Evolutionary conservation across 2,329 filamentous ascomycete species (phyloP).

Genomic region (Arthroderma sp.): DNA sequence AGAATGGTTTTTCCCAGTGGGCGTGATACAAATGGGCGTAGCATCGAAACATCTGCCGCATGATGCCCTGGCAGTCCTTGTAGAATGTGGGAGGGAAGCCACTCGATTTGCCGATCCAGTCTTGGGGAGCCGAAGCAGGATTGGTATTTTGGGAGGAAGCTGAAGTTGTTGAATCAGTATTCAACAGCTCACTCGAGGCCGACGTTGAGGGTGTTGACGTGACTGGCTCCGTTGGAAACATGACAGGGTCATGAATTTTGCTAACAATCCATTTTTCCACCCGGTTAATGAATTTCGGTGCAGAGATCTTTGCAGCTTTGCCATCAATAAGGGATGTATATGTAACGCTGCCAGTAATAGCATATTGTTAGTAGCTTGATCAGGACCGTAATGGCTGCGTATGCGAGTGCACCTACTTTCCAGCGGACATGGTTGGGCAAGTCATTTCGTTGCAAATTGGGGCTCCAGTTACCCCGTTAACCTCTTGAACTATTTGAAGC

Average conservation of each 20-base stretch:
- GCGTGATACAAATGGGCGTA: slow-evolving; percentile 98
- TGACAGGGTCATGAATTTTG: slow-evolving; percentile 78
- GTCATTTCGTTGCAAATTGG: slow-evolving; percentile 71
- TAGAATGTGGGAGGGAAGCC: slow-evolving; percentile 87
- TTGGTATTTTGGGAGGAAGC: slow-evolving; percentile 41
- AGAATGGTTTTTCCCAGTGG: slow-evolving; percentile 75
- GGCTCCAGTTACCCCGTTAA: slow-evolving; percentile 59
- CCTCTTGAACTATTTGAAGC: slow-evolving; percentile 75
- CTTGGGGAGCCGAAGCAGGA: slow-evolving; percentile 47
- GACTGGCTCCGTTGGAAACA: slow-evolving; percentile 78
- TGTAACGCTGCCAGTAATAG: slow-evolving; percentile 51
- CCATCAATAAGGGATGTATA: slow-evolving; percentile 93
- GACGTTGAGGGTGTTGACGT: slow-evolving; percentile 45
- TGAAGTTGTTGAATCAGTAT: slow-evolving; percentile 30
- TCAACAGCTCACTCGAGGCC: slow-evolving; percentile 40
- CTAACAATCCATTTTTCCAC: slow-evolving; percentile 96
- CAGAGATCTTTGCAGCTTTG: slow-evolving; percentile 80
- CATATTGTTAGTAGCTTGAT: background rate
- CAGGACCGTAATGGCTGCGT: background rate
- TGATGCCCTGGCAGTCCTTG: slow-evolving; percentile 81
- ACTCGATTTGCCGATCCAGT: slow-evolving; percentile 81
- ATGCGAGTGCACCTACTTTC: slow-evolving; percentile 51
- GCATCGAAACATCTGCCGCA: slow-evolving; percentile 97
- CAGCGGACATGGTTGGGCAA: slow-evolving; percentile 89
- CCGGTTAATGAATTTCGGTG: slow-evolving; percentile 83